Conservation (phyloP, 2,329 filamentous ascomycete genomes). For the Aspergillus pseudoviridinutans region DNA sequence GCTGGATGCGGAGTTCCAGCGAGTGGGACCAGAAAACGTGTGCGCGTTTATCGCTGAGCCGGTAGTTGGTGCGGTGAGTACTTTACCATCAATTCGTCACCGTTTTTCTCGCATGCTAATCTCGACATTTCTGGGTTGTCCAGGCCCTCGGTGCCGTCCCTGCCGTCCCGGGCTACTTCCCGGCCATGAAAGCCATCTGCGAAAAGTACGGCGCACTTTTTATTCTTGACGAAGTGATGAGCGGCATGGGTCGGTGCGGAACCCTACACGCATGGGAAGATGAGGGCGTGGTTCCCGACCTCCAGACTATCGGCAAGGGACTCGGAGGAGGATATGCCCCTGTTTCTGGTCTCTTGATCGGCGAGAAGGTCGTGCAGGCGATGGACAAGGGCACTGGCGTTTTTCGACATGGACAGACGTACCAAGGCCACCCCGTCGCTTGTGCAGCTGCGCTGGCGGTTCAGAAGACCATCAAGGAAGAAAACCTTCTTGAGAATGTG, state of each 20-base stretch:
- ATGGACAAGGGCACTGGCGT: slow-evolving; percentile 46
- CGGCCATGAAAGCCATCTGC: slow-evolving; percentile 65
- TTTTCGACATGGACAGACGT: slow-evolving; percentile 59
- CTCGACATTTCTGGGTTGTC: neutral
- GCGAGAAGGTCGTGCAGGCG: slow-evolving; percentile 46
- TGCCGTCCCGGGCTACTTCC: slow-evolving; percentile 64
- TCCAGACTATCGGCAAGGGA: slow-evolving; percentile 58
- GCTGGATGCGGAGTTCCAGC: slow-evolving; percentile 63
- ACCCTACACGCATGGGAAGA: slow-evolving; percentile 58
- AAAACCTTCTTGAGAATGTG: slow-evolving; percentile 59
- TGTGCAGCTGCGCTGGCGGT: slow-evolving; percentile 59
- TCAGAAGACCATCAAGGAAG: slow-evolving; percentile 55
- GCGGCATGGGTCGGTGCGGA: slow-evolving; percentile 57
- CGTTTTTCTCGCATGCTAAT: neutral
- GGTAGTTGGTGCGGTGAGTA: slow-evolving; percentile 63
- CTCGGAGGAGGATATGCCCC: slow-evolving; percentile 55
- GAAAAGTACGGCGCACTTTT: slow-evolving; percentile 67
- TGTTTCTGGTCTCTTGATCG: slow-evolving; percentile 53
- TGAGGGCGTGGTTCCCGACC: slow-evolving; percentile 55
- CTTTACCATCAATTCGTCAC: neutral
- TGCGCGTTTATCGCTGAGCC: slow-evolving; percentile 72
- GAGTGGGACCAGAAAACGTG: slow-evolving; percentile 61
- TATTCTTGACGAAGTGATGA: slow-evolving; percentile 78
- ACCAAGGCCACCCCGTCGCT: slow-evolving; percentile 55
- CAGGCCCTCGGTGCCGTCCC: slow-evolving; percentile 66